Conservation (phyloP, 164 flowering plant species). For the Euptelea pleiosperma region DNA sequence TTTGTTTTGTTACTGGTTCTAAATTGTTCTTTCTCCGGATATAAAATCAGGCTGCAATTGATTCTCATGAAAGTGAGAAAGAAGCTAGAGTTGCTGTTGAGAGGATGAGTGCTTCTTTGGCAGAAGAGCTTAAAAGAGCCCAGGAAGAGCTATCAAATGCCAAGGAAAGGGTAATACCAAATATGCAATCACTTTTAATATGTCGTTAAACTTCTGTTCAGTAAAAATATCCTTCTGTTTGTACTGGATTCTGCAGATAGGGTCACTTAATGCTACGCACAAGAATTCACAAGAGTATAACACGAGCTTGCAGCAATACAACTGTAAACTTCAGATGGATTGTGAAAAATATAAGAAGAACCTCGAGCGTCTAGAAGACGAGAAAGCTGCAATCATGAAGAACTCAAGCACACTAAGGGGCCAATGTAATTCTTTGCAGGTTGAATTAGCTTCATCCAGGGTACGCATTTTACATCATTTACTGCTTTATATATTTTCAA, state of each 20-base stretch:
- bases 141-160: slow-evolving; percentile 47
- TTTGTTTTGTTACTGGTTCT: background rate
- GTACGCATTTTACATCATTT: slow-evolving; percentile 27
- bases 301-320: slow-evolving; percentile 87
- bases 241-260: slow-evolving; percentile 39
- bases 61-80: slow-evolving; percentile 38
- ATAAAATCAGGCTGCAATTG: slow-evolving; percentile 48
- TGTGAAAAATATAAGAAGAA: slow-evolving; percentile 59
- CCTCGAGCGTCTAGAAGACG: slow-evolving; percentile 68
- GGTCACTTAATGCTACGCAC: slow-evolving; percentile 62
- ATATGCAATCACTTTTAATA: background rate
- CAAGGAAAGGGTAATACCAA: slow-evolving; percentile 54
- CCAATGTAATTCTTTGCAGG: slow-evolving; percentile 52
- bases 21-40: background rate
- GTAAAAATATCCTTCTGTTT: background rate
- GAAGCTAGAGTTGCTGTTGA: slow-evolving; percentile 57
- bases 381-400: slow-evolving; percentile 71
- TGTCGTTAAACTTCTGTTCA: background rate
- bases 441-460: slow-evolving; percentile 51
- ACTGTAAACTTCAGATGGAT: slow-evolving; percentile 83
- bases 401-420: slow-evolving; percentile 67
- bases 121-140: slow-evolving; percentile 48
- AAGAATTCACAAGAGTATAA: slow-evolving; percentile 87
- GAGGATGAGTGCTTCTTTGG: slow-evolving; percentile 33
- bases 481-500: background rate